These are phyloP conservation scores for Xylariales sp. DNA, from an alignment of 2,329 filamentous ascomycete genomes.

Conservation along the genomic window DNA sequence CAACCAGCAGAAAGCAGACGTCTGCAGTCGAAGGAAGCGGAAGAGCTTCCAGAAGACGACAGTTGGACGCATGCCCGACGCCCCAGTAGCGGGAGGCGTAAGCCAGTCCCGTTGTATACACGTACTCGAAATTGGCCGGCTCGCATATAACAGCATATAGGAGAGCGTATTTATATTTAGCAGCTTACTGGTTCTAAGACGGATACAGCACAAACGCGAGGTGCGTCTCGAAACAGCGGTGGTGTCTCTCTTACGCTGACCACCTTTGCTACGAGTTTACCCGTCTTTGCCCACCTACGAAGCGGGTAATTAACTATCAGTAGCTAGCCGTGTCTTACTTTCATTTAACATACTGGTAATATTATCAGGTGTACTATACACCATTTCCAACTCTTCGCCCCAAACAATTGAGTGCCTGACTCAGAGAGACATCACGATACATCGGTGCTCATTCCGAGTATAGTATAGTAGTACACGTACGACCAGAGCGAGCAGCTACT, in stretches of 20 bases:
- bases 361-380: neutral
- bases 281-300: too few relatives aligned
- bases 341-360: neutral
- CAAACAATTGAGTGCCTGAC: neutral
- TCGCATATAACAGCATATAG: too few relatives aligned
- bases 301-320: neutral
- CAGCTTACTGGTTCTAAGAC: neutral
- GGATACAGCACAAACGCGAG: neutral
- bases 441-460: slow-evolving; percentile 24
- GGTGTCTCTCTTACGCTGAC: neutral
- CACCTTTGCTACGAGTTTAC: neutral
- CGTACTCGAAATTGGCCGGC: slow-evolving; percentile 6
- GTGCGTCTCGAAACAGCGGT: neutral
- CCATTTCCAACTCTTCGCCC: neutral
- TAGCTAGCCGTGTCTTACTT: too few relatives aligned
- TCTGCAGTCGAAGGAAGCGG: slow-evolving; percentile 20
- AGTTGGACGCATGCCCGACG: slow-evolving; percentile 5
- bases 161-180: slow-evolving; percentile 17
- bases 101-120: neutral
- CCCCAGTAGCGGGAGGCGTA: slow-evolving; percentile 11
- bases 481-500: neutral
- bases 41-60: slow-evolving; percentile 23
- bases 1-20: neutral
- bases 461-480: slow-evolving; percentile 1
- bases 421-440: slow-evolving; percentile 3